phyloP scores from a whole-genome alignment of 805 yeast genomes.

The Kazachstania bromeliacearum region DNA sequence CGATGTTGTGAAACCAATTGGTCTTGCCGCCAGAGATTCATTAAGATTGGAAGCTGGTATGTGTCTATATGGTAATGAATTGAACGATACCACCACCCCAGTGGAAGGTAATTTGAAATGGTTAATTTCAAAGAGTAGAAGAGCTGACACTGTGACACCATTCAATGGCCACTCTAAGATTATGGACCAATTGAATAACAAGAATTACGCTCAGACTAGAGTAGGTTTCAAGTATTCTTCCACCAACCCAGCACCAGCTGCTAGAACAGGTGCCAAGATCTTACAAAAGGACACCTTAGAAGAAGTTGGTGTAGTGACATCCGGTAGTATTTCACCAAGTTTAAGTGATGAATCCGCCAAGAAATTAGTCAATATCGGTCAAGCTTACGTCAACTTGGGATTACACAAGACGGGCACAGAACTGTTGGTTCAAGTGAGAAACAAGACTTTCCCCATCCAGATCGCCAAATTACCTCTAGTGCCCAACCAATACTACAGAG shows the following conservation, averaged over 20 bases:
- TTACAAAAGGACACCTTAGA: slow-evolving; percentile 45
- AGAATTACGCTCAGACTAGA: slow-evolving; percentile 48
- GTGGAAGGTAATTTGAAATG: slow-evolving; percentile 83
- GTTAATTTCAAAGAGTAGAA: slow-evolving; percentile 77
- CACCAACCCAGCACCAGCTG: slow-evolving; percentile 93
- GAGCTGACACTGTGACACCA: slow-evolving; percentile 30
- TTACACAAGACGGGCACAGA: slow-evolving; percentile 65
- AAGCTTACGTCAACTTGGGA: slow-evolving; percentile 72
- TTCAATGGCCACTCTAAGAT: slow-evolving; percentile 77
- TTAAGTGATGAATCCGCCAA: slow-evolving; percentile 36
- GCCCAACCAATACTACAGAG: slow-evolving; percentile 51
- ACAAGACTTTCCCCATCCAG: slow-evolving; percentile 65
- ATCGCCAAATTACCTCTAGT: slow-evolving; percentile 84
- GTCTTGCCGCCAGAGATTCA: slow-evolving; percentile 97
- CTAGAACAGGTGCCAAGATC: slow-evolving; percentile 69
- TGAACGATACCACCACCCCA: slow-evolving; percentile 72
- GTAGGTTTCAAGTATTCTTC: slow-evolving; percentile 57
- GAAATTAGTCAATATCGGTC: slow-evolving; percentile 62
- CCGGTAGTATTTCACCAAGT: slow-evolving; percentile 60
- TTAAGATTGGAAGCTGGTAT: slow-evolving; percentile 94
- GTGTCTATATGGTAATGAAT: slow-evolving; percentile 94
- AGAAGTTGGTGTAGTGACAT: slow-evolving; percentile 46
- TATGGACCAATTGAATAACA: slow-evolving; percentile 59
- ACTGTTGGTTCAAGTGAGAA: slow-evolving; percentile 69
- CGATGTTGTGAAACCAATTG: slow-evolving; percentile 69